Base-by-base conservation (phyloP, 345 rosid species). In the Crucihimalaya himalaica region DNA sequence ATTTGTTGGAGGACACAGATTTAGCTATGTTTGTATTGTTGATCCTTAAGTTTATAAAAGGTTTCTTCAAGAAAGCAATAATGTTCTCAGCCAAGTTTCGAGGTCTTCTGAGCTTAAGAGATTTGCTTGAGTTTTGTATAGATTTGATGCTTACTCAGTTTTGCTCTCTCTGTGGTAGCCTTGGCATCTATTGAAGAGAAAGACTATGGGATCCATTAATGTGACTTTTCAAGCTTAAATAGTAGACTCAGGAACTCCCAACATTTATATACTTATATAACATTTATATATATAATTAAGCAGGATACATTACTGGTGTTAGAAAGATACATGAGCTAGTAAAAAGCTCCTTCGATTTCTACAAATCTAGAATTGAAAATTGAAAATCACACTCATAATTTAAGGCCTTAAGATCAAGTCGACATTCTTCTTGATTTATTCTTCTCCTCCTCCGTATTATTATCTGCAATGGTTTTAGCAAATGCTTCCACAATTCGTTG, bases 401-500 rank as follows among this genome's bases (percentile, higher is more conserved):
- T n/a, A 32, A 5, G 23, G 7, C 5, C 21, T 25, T 58, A 9
- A 11, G 12, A 58, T 70, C 66, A 58, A 1, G 42, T 16, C 13
- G 59, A 48, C 6, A 57, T 54, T 46, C 62, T 59, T 60, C 57
- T 47, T 0, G 51, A 58, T 74, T 80, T 82, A 70, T 81, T 82
- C 74, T 82, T 82, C 76, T 77, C 84, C 83, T 81, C 81, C 23
- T 28, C 63, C 6, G 6, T n/a, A 68, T 71, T n/a, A 68, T 71
- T 14, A 2, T 89, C 95, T 0, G 88, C 76, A 39, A 87, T 80
- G 3, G 84, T 87, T 71, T 84, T 87, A 0, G 95, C 86, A 71
- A 94, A 91, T 0, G 96, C 84, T 58, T 89, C 95, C 35, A 91
- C 86, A 21, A 91, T 85, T 67, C 87, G 75, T 74, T 91, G 95